Evolutionary conservation across 1,284 basidiomycete genomes (phyloP).

Genomic region (Heterobasidion parviporum): DNA sequence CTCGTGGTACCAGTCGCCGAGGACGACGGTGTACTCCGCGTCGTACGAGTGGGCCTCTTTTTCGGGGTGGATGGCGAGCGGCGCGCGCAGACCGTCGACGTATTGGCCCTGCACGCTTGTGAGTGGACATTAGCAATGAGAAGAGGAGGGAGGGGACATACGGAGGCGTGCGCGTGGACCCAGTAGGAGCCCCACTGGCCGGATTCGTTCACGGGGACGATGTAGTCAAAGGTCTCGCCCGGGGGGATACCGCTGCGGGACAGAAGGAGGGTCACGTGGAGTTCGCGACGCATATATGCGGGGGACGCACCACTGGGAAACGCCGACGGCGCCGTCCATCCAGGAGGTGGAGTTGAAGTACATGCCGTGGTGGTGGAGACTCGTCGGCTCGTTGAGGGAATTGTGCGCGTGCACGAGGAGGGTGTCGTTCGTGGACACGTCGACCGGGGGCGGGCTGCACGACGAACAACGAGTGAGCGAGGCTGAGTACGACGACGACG

Average conservation of each 20-base stretch:
- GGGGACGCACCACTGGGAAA: slow-evolving; percentile 69
- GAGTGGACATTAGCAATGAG: slow-evolving; percentile 4
- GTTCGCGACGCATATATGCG: not conserved
- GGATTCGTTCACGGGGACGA: slow-evolving; percentile 66
- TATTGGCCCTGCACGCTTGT: slow-evolving; percentile 62
- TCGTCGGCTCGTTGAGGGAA: slow-evolving; percentile 51
- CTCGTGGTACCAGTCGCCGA: slow-evolving; percentile 59
- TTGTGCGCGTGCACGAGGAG: slow-evolving; percentile 74
- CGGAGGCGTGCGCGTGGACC: slow-evolving; percentile 71
- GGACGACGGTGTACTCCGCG: slow-evolving; percentile 82
- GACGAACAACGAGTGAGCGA: not conserved
- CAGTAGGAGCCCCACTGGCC: slow-evolving; percentile 85
- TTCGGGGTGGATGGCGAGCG: slow-evolving; percentile 66
- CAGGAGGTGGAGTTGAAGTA: slow-evolving; percentile 82
- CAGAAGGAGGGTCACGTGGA: not conserved
- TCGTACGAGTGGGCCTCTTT: slow-evolving; percentile 72
- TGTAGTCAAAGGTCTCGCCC: slow-evolving; percentile 67
- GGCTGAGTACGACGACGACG: not conserved
- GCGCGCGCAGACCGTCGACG: slow-evolving; percentile 77
- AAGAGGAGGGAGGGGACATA: slow-evolving; percentile 19
- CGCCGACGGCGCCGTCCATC: slow-evolving; percentile 81
- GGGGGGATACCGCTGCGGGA: slow-evolving; percentile 73
- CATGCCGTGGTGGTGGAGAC: slow-evolving; percentile 88
- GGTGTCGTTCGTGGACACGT: slow-evolving; percentile 64
- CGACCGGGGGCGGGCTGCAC: slow-evolving; percentile 69